Base-by-base conservation (phyloP, 768 basidiomycete genomes). In the Botryobasidium botryosum region DNA sequence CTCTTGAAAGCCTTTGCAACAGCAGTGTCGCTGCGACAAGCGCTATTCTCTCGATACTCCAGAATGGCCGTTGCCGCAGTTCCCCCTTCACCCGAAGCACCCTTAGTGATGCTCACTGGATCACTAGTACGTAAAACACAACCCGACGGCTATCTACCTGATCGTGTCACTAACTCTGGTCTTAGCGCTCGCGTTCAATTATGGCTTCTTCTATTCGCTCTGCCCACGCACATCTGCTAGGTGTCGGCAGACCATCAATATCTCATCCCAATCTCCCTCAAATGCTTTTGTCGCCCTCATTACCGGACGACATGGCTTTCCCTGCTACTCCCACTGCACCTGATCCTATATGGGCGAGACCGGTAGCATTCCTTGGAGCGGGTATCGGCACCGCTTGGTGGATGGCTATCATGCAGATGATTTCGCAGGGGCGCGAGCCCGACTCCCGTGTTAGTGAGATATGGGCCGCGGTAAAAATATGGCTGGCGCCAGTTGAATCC, bases 61-160 rank as follows among this genome's bases (percentile, higher is more conserved):
- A 64, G 65, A 27, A 60, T 62, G 47, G 78, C 74, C 1, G 61
- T 75, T 49, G 54, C 61, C 35, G 60, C 64, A 21, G 54, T 84
- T 2, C 57, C 62, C n/a, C 51, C 59, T 3, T 40, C 63, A 1
- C 44, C 62, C 1, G 55, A 58, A 1, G 54, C 59, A 2, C 83
- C 86, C 1, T 63, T 80, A 5, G 65, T 90, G 51, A 63, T 90
- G 24, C 70, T 91, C 23, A 90, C 87, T 0, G 87, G 87, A 24
- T 85, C 84, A 20, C 69, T 92, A 32, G 48, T 49, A 27, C 38
- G 44, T 29, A 3, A 21, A 36, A 3, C 18, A 10, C 20, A n/a
- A 24, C 8, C 3, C 12, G n/a, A n/a, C 18, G 4, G 23, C 2
- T 31, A 15, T 7, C 6, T 17, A 23, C 13, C 12, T 20, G 15